These are phyloP conservation scores for Gaeumannomyces tritici DNA, from an alignment of 2,329 filamentous ascomycete species.

Conservation along the genomic window DNA sequence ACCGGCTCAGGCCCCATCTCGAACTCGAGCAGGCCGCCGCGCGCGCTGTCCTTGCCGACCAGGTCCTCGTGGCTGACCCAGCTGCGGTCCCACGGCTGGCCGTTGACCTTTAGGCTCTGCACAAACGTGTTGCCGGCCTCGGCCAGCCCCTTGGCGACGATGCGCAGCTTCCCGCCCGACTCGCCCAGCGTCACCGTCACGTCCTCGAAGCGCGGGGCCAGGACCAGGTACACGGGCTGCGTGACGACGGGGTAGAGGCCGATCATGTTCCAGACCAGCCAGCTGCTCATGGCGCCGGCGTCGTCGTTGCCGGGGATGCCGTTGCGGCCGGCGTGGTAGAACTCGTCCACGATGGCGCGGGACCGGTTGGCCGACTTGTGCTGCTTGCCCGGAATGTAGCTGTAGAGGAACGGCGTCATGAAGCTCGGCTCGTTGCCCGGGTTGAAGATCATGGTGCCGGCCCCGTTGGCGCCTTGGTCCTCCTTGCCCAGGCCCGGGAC, in stretches of 20 bases:
- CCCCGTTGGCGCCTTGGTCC: conserved; percentile 17
- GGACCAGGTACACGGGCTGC: conserved; percentile 57
- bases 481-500: conserved; percentile 33
- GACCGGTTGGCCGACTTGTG: conserved; percentile 49
- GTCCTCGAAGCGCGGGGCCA: conserved; percentile 52
- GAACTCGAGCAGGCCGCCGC: conserved; percentile 55
- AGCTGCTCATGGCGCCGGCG: conserved; percentile 64
- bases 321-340: conserved; percentile 42
- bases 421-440: conserved; percentile 57
- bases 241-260: conserved; percentile 60
- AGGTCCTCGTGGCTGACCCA: conserved; percentile 61
- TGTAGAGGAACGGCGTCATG: conserved; percentile 59
- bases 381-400: conserved; percentile 54
- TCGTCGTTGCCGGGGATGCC: conserved; percentile 64
- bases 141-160: conserved; percentile 41
- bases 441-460: conserved; percentile 33
- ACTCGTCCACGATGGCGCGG: conserved; percentile 47
- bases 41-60: conserved; percentile 42
- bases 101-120: conserved; percentile 58
- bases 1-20: conserved; percentile 41
- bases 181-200: conserved; percentile 49
- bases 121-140: conserved; percentile 42
- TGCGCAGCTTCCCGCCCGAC: conserved; percentile 38
- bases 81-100: conserved; percentile 47
- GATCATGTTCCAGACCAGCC: conserved; percentile 60